These are phyloP conservation scores for Carpinus viminea DNA, from an alignment of 306 rosid genomes.

Conservation along the genomic window DNA sequence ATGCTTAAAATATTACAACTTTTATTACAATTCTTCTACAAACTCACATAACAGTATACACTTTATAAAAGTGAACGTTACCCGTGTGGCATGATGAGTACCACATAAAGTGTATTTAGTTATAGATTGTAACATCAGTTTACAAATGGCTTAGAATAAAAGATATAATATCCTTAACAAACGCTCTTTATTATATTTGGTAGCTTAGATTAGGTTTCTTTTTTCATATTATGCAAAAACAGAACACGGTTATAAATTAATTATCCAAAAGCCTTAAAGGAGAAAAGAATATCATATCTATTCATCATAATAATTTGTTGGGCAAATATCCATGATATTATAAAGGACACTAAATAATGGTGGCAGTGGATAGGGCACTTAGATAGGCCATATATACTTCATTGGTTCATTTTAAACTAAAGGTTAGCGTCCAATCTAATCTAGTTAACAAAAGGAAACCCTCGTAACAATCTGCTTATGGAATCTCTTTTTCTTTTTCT, in stretches of 20 bases:
- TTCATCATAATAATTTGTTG: not conserved
- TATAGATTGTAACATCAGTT: no score
- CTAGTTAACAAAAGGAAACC: constrained; percentile 26
- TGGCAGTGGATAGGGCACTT: constrained; percentile 41
- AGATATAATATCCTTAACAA: not conserved
- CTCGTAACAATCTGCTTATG: constrained; percentile 20
- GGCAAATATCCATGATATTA: not conserved
- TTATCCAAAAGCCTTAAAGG: not conserved
- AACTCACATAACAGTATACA: no score
- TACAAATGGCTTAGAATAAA: no score
- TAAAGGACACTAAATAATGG: not conserved
- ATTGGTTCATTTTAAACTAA: not conserved
- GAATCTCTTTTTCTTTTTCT: constrained; percentile 25
- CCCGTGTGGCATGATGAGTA: no score
- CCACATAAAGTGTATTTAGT: no score
- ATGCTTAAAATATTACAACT: no score
- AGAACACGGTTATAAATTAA: constrained; percentile 1
- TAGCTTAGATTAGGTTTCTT: not conserved
- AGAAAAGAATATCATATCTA: constrained; percentile 8
- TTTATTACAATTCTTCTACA: no score
- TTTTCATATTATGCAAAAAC: constrained; percentile 28
- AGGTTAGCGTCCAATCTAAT: constrained; percentile 40
- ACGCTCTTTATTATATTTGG: not conserved
- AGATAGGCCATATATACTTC: not conserved
- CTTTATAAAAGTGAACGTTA: no score